These are phyloP conservation scores for Debaryomycetaceae sp. DNA, from an alignment of 1,139 yeast species.

Conservation along the genomic window DNA sequence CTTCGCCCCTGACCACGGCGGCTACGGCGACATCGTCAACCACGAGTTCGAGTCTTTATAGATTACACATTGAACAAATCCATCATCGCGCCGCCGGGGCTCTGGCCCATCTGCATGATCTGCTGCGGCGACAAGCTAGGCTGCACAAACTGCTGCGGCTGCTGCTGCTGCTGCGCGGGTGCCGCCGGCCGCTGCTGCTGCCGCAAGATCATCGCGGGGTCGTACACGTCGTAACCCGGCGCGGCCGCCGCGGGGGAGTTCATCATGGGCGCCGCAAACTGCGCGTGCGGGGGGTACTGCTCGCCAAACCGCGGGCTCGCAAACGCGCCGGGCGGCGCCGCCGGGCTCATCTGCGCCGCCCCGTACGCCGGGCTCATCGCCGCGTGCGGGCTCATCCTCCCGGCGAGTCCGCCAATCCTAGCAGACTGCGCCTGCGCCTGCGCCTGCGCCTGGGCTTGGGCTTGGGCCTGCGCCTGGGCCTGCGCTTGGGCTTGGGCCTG, in stretches of 20 bases:
- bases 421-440: too few species aligned
- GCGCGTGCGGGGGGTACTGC: too few species aligned
- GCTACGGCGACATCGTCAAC: constrained; percentile 36
- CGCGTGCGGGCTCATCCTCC: too few species aligned
- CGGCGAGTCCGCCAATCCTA: too few species aligned
- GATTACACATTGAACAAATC: constrained; percentile 8
- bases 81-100: constrained; percentile 6
- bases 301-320: too few species aligned
- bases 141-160: constrained; percentile 1
- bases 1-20: constrained; percentile 15
- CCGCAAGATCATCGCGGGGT: too few species aligned
- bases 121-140: constrained; percentile 8
- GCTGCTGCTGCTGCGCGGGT: constrained; percentile 6
- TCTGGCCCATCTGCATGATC: constrained; percentile 8
- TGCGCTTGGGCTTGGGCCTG: constrained; percentile 8
- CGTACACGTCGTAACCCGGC: constrained; percentile 5
- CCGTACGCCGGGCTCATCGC: too few species aligned
- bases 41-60: constrained; percentile 30
- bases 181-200: constrained; percentile 2
- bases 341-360: too few species aligned
- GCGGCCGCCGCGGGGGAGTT: too few species aligned
- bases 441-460: not conserved
- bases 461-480: constrained; percentile 1
- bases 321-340: too few species aligned
- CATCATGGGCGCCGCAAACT: too few species aligned